These are phyloP conservation scores for Schoenoplectus tabernaemontani DNA, from an alignment of 202 grass and related monocot species.

Conservation along the genomic window DNA sequence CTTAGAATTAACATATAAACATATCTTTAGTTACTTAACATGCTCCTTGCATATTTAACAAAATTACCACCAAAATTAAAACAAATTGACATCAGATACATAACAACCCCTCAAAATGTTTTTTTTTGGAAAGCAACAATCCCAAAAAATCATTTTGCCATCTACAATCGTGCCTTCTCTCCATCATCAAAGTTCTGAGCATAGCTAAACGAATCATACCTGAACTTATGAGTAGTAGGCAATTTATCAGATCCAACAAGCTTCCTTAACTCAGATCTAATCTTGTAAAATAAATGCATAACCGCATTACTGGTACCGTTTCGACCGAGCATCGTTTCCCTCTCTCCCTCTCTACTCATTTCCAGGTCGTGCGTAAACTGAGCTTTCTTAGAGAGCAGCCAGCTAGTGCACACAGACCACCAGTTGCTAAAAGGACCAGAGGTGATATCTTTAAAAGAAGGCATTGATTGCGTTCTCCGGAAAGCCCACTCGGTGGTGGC, in stretches of 20 bases:
- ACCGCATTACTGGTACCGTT: constrained; percentile 33
- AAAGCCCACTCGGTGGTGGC: constrained; percentile 30
- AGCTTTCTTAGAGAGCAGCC: constrained; percentile 59
- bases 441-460: constrained; percentile 47
- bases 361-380: constrained; percentile 48
- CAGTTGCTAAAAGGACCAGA: constrained; percentile 54
- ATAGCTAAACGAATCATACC: constrained; percentile 85
- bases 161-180: constrained; percentile 16
- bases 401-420: constrained; percentile 67
- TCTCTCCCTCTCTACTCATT: constrained; percentile 62
- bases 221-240: constrained; percentile 44
- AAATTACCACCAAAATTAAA: constrained; percentile 3
- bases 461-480: constrained; percentile 52
- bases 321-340: constrained; percentile 34
- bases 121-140: too few species aligned
- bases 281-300: constrained; percentile 52
- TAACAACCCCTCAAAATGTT: neutral
- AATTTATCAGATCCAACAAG: constrained; percentile 48
- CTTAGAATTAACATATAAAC: neutral
- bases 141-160: too few species aligned
- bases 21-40: neutral
- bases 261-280: constrained; percentile 56
- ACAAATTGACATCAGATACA: constrained; percentile 1
- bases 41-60: neutral
- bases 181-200: constrained; percentile 75